phyloP scores from a whole-genome alignment of 2,329 filamentous ascomycete species.

The Tolypocladium nubicola region DNA sequence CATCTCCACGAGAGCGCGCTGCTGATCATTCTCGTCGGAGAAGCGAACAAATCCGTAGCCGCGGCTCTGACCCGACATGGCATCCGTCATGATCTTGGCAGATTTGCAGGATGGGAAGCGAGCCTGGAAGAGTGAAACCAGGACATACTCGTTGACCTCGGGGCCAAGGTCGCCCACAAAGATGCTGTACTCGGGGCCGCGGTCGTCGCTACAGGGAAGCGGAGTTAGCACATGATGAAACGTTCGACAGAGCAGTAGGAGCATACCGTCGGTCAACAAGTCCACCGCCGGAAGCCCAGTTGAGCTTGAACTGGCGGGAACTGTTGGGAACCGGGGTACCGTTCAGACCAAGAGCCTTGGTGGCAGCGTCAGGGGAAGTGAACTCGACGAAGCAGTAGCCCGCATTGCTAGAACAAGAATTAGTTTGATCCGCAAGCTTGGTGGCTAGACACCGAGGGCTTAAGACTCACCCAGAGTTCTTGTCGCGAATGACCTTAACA shows the following conservation, averaged over 20 bases:
- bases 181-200: slow-evolving; percentile 91
- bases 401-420: slow-evolving; percentile 58
- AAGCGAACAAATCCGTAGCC: slow-evolving; percentile 98
- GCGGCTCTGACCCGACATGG: slow-evolving; percentile 92
- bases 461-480: slow-evolving; percentile 75
- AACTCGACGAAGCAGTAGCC: slow-evolving; percentile 99
- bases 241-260: not conserved
- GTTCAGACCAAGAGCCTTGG: slow-evolving; percentile 84
- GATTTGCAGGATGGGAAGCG: slow-evolving; percentile 97
- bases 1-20: slow-evolving; percentile 94
- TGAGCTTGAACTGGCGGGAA: slow-evolving; percentile 91
- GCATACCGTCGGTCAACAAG: slow-evolving; percentile 82
- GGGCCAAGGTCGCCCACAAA: slow-evolving; percentile 97
- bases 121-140: slow-evolving; percentile 93
- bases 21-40: slow-evolving; percentile 89
- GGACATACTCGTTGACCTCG: slow-evolving; percentile 96
- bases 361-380: slow-evolving; percentile 67
- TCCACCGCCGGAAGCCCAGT: slow-evolving; percentile 96
- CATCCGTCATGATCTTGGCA: slow-evolving; percentile 99
- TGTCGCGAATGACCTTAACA: slow-evolving; percentile 99
- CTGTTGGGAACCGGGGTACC: slow-evolving; percentile 88
- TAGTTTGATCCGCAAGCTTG: not conserved
- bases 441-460: not conserved
- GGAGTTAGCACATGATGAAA: not conserved
- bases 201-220: slow-evolving; percentile 61